Evolutionary conservation across 202 grass and related monocot species (phyloP).

Genomic region (Setaria viridis): DNA sequence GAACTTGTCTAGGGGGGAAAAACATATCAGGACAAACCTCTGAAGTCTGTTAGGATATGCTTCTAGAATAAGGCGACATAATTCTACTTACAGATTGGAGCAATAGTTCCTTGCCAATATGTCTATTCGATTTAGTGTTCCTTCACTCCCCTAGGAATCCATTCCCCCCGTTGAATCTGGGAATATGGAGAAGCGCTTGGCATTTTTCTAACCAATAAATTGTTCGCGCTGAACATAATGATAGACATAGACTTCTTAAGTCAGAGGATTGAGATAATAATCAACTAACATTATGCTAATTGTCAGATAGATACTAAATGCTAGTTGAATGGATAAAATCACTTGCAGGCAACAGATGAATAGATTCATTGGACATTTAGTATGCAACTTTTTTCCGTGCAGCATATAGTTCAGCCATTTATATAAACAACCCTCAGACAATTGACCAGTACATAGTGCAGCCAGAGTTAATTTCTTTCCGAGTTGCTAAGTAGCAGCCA

Average conservation of each 20-base stretch:
- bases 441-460: not conserved
- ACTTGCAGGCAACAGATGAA: not conserved
- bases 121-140: too few relatives aligned
- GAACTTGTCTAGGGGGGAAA: not conserved
- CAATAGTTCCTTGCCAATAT: not conserved
- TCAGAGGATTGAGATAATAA: not conserved
- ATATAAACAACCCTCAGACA: not conserved
- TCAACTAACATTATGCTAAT: not conserved
- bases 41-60: not conserved
- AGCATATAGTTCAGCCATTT: not conserved
- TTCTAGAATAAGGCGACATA: not conserved
- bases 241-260: not conserved
- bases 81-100: not conserved
- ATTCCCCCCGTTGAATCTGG: too few relatives aligned
- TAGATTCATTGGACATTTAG: not conserved
- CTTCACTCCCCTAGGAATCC: too few relatives aligned
- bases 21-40: not conserved
- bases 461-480: not conserved
- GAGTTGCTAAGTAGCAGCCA: not conserved
- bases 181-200: too few relatives aligned
- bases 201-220: not conserved
- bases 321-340: conserved; percentile 2
- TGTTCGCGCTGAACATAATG: not conserved
- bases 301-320: not conserved
- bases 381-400: not conserved